A percentile compares a stretch with the other conserved stretches of the same genome.
Evolutionary conservation across 2,329 filamentous ascomycete genomes (phyloP).

Genomic region (Aspergillus chevalieri): DNA sequence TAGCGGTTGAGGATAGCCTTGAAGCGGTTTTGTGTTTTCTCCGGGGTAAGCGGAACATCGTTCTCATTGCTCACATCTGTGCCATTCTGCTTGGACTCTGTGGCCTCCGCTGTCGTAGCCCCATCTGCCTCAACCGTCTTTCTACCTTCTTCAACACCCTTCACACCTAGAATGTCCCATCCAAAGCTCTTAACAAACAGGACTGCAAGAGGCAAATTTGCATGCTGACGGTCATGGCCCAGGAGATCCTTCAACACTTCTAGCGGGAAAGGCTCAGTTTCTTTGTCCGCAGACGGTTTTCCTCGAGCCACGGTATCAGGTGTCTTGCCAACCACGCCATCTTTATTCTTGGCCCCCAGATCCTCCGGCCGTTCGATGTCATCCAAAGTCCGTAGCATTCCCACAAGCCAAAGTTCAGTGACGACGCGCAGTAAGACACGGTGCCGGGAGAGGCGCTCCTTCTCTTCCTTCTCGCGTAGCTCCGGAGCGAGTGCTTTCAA

Average conservation of each 20-base stretch:
- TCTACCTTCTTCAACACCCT: slow-evolving; percentile 66
- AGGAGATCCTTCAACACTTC: slow-evolving; percentile 97
- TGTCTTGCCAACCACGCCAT: slow-evolving; percentile 44
- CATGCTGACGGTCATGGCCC: slow-evolving; percentile 85
- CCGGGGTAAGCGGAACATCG: slow-evolving; percentile 67
- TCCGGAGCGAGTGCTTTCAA: slow-evolving; percentile 75
- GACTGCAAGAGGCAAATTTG: slow-evolving; percentile 84
- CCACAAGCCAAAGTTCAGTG: slow-evolving; percentile 93
- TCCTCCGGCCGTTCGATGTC: slow-evolving; percentile 62
- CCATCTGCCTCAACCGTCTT: slow-evolving; percentile 81
- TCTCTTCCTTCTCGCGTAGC: slow-evolving; percentile 88
- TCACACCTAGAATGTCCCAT: slow-evolving; percentile 89
- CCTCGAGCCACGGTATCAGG: slow-evolving; percentile 57
- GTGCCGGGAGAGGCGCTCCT: slow-evolving; percentile 82
- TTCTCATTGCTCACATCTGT: slow-evolving; percentile 44
- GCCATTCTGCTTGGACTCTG: slow-evolving; percentile 27
- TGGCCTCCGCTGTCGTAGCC: slow-evolving; percentile 49
- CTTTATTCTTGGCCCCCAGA: slow-evolving; percentile 49
- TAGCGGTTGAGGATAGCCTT: slow-evolving; percentile 79
- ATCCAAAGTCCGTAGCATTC: slow-evolving; percentile 74
- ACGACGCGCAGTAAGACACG: slow-evolving; percentile 80
- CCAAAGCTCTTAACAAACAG: slow-evolving; percentile 93
- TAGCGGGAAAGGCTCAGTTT: slow-evolving; percentile 85
- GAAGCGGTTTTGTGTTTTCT: slow-evolving; percentile 79
- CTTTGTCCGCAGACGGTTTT: slow-evolving; percentile 55